Conservation (phyloP, 2,329 filamentous ascomycete species). For the Xylaria sp. region DNA sequence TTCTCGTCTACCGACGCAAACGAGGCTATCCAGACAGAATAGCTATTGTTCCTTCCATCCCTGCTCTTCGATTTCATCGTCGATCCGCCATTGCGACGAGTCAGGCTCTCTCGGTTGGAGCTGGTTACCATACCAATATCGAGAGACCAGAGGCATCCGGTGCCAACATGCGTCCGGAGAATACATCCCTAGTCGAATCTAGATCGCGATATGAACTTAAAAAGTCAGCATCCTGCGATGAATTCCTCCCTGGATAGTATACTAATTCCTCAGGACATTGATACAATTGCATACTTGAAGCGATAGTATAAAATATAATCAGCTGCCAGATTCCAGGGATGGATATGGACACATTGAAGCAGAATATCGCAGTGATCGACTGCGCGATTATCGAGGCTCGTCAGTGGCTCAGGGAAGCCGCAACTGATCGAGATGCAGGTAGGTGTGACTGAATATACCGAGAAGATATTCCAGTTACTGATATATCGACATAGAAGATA, state of each 20-base stretch:
- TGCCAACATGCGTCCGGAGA: slow-evolving; percentile 29
- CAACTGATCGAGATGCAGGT: slow-evolving; percentile 27
- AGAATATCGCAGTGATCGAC: slow-evolving; percentile 35
- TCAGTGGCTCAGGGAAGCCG: slow-evolving; percentile 33
- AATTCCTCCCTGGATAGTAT: slow-evolving; percentile 18
- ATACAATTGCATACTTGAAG: background rate
- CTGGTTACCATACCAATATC: slow-evolving; percentile 3
- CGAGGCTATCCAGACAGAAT: slow-evolving; percentile 2
- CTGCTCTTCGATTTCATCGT: background rate
- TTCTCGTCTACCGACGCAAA: background rate
- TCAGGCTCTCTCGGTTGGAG: background rate
- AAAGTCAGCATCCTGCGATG: slow-evolving; percentile 1
- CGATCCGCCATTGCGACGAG: slow-evolving; percentile 10
- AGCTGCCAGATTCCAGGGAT: background rate
- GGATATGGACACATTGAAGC: slow-evolving; percentile 28
- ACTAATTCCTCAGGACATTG: background rate
- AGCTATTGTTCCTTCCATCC: background rate
- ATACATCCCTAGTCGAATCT: slow-evolving; percentile 17
- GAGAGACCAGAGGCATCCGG: slow-evolving; percentile 15
- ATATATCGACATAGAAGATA: slow-evolving; percentile 20
- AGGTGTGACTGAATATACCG: slow-evolving; percentile 6
- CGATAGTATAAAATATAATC: slow-evolving; percentile 2
- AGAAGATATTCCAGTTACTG: slow-evolving; percentile 9
- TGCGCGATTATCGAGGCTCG: slow-evolving; percentile 35
- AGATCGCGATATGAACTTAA: slow-evolving; percentile 21